These are phyloP conservation scores for Symbiodinium natans DNA, from an alignment of 73 alveolate species.

Conservation along the genomic window DNA sequence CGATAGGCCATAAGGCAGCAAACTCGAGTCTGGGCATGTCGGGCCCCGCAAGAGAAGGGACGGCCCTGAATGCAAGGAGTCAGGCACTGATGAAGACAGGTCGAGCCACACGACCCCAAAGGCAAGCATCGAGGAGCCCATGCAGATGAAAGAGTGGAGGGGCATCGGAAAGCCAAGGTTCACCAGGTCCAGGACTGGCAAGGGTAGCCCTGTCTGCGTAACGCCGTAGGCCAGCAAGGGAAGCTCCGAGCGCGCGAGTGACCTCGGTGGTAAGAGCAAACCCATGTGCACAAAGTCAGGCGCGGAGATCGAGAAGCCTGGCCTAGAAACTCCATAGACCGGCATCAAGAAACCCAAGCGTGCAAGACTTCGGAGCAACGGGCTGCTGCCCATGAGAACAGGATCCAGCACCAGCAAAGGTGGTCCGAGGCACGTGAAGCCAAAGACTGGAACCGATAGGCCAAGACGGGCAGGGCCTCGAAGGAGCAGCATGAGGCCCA, in stretches of 20 bases:
- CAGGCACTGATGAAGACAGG: slow-evolving; percentile 20
- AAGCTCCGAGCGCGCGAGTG: slow-evolving; percentile 15
- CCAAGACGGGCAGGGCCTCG: slow-evolving; percentile 30
- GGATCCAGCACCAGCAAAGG: neutral
- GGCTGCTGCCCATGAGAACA: slow-evolving; percentile 34
- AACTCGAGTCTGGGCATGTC: slow-evolving; percentile 23
- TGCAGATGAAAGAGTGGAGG: slow-evolving; percentile 1
- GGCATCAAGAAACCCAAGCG: neutral
- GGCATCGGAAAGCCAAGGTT: slow-evolving; percentile 1
- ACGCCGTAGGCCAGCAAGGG: slow-evolving; percentile 20
- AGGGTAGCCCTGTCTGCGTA: neutral
- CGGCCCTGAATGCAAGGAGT: slow-evolving; percentile 32
- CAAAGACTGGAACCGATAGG: neutral
- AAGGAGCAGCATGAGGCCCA: slow-evolving; percentile 1
- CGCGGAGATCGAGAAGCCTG: slow-evolving; percentile 11
- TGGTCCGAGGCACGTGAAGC: slow-evolving; percentile 28
- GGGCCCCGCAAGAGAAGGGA: neutral
- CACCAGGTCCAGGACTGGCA: slow-evolving; percentile 33
- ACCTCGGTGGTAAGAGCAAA: neutral
- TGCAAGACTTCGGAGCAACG: slow-evolving; percentile 24
- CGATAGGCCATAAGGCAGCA: slow-evolving; percentile 17
- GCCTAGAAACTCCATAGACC: slow-evolving; percentile 38
- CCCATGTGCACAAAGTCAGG: slow-evolving; percentile 41
- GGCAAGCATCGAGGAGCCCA: slow-evolving; percentile 16
- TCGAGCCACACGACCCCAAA: slow-evolving; percentile 34